phyloP scores from a whole-genome alignment of 2,329 filamentous ascomycete species.

The Furcasterigmium sp. region DNA sequence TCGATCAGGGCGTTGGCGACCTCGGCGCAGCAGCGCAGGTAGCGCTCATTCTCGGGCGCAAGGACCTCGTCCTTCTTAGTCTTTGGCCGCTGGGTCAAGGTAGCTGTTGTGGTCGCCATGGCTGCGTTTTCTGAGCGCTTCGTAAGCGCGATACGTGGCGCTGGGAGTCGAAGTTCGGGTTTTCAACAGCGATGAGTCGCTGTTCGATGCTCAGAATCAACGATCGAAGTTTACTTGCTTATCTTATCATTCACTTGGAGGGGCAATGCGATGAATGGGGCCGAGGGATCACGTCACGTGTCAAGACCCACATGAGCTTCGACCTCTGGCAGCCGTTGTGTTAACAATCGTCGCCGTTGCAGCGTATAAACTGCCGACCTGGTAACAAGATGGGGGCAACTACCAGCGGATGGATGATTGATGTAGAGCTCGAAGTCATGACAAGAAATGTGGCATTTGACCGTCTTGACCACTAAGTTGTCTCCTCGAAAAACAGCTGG shows the following conservation, averaged over 20 bases:
- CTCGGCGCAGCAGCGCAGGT: constrained; percentile 89
- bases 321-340: no score
- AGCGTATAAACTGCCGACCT: no score
- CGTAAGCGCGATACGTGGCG: no score
- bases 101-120: constrained; percentile 55
- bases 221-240: not conserved
- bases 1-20: constrained; percentile 92
- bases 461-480: no score
- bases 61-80: constrained; percentile 69
- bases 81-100: constrained; percentile 54
- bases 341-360: no score
- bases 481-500: no score
- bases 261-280: not conserved
- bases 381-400: no score
- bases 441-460: no score
- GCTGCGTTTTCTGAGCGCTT: constrained; percentile 1
- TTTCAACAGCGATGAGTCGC: not conserved
- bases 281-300: no score
- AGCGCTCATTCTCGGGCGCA: constrained; percentile 89
- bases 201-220: not conserved
- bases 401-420: no score
- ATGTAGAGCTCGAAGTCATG: no score
- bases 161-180: not conserved
- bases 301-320: no score
- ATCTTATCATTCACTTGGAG: not conserved